Conservation (phyloP, 768 basidiomycete genomes). For the Hygrophoropsis aurantiaca region DNA sequence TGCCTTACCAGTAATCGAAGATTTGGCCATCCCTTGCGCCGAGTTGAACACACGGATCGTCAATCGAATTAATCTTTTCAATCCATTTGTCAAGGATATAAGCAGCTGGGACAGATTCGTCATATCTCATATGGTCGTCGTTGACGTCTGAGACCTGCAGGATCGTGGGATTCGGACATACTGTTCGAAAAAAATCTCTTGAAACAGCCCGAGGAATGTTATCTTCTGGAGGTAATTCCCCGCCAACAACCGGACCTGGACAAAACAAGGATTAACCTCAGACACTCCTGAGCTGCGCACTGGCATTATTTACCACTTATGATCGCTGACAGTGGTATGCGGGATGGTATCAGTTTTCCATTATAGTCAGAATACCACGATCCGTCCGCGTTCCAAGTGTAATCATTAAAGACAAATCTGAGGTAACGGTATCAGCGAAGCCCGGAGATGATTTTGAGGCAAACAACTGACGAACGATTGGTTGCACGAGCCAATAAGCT, state of each 20-base stretch:
- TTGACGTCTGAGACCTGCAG: slow-evolving; percentile 26
- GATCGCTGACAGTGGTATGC: slow-evolving; percentile 36
- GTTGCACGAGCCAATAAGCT: slow-evolving; percentile 33
- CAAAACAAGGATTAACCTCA: not conserved
- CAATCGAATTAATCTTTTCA: slow-evolving; percentile 28
- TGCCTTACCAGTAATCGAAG: slow-evolving; percentile 12
- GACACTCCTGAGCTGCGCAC: not conserved
- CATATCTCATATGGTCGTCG: slow-evolving; percentile 14
- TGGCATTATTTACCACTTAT: slow-evolving; percentile 31
- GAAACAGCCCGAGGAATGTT: slow-evolving; percentile 32
- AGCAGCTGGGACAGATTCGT: slow-evolving; percentile 21
- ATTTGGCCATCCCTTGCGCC: slow-evolving; percentile 16
- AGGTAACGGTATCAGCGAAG: not conserved
- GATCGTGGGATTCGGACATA: slow-evolving; percentile 36
- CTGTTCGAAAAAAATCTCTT: slow-evolving; percentile 34
- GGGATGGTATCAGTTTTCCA: slow-evolving; percentile 34
- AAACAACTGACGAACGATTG: slow-evolving; percentile 32
- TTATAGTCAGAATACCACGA: slow-evolving; percentile 34
- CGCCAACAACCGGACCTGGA: slow-evolving; percentile 40
- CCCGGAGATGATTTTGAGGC: not conserved
- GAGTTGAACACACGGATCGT: slow-evolving; percentile 40
- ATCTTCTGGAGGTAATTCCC: slow-evolving; percentile 28
- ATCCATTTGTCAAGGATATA: slow-evolving; percentile 36
- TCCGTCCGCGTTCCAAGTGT: slow-evolving; percentile 37
- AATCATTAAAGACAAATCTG: slow-evolving; percentile 42